Evolutionary conservation across 2,329 filamentous ascomycete genomes (phyloP).

Genomic region (Claviceps fusiformis): DNA sequence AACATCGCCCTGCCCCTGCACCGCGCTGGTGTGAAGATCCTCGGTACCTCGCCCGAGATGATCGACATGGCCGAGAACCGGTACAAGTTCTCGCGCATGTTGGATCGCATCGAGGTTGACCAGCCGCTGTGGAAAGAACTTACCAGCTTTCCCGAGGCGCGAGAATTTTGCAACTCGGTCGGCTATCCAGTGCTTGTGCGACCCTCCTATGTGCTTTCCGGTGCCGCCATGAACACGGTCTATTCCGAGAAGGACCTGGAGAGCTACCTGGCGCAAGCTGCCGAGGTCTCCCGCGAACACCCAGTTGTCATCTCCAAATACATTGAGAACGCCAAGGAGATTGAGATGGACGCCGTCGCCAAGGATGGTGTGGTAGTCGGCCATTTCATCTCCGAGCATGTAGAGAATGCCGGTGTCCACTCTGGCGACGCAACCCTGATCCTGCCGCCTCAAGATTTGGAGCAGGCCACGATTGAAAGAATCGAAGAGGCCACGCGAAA

Average conservation of each 20-base stretch:
- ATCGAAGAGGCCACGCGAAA: constrained; percentile 93
- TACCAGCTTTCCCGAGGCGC: constrained; percentile 85
- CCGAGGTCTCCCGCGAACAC: constrained; percentile 85
- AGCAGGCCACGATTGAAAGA: constrained; percentile 72
- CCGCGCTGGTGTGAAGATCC: constrained; percentile 77
- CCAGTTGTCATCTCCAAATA: constrained; percentile 99
- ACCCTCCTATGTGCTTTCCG: constrained; percentile 91
- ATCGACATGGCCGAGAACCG: constrained; percentile 95
- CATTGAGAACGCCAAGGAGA: constrained; percentile 98
- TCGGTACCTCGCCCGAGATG: constrained; percentile 97
- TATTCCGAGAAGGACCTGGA: constrained; percentile 91
- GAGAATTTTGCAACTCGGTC: constrained; percentile 74
- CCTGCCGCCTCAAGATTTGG: constrained; percentile 83
- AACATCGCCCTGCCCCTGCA: constrained; percentile 89
- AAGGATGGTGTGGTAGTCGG: constrained; percentile 79
- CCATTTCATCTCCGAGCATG: constrained; percentile 96
- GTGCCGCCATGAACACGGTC: constrained; percentile 98
- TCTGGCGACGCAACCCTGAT: constrained; percentile 96
- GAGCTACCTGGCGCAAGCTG: constrained; percentile 78
- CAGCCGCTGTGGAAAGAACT: constrained; percentile 97
- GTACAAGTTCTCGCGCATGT: constrained; percentile 97
- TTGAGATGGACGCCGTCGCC: constrained; percentile 98
- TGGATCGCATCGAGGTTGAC: constrained; percentile 87
- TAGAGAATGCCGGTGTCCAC: constrained; percentile 96
- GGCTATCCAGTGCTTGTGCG: constrained; percentile 89